A percentile compares a stretch with the other conserved stretches of the same genome.
phyloP scores from a whole-genome alignment of 2,329 filamentous ascomycete species.

The Neophaeococcomyces mojaviensis region DNA sequence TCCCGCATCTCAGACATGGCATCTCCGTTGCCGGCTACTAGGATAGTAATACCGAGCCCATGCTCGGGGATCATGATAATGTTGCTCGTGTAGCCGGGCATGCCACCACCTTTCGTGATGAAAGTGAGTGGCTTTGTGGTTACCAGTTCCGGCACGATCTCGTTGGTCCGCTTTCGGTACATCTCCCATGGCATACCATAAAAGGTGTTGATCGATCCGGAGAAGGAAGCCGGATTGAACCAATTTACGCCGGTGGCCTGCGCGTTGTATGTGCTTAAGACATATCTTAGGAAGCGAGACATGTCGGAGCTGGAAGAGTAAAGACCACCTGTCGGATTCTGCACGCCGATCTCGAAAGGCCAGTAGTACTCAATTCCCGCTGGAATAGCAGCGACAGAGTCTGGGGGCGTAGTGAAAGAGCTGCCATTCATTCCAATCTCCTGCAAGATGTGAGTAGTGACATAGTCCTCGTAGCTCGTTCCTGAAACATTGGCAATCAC shows the following conservation, averaged over 20 bases:
- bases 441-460: conserved; percentile 17
- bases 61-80: conserved; percentile 39
- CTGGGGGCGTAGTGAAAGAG: conserved; percentile 16
- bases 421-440: conserved; percentile 16
- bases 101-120: conserved; percentile 38
- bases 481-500: conserved; percentile 25
- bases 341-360: conserved; percentile 7
- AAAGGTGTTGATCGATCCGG: conserved; percentile 30
- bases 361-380: conserved; percentile 10
- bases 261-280: conserved; percentile 36
- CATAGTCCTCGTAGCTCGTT: conserved; percentile 22
- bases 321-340: conserved; percentile 32
- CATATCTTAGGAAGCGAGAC: conserved; percentile 37
- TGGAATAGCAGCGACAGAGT: conserved; percentile 21
- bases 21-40: conserved; percentile 23
- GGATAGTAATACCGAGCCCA: conserved; percentile 42
- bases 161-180: conserved; percentile 23
- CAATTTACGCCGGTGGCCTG: conserved; percentile 37
- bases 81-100: conserved; percentile 36
- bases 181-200: conserved; percentile 45
- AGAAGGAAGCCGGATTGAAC: conserved; percentile 34
- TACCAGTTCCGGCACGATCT: conserved; percentile 10
- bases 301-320: conserved; percentile 36
- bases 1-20: background rate
- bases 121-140: conserved; percentile 36